These are phyloP conservation scores for Paraconiothyrium brasiliense DNA, from an alignment of 2,329 filamentous ascomycete species.

Conservation along the genomic window DNA sequence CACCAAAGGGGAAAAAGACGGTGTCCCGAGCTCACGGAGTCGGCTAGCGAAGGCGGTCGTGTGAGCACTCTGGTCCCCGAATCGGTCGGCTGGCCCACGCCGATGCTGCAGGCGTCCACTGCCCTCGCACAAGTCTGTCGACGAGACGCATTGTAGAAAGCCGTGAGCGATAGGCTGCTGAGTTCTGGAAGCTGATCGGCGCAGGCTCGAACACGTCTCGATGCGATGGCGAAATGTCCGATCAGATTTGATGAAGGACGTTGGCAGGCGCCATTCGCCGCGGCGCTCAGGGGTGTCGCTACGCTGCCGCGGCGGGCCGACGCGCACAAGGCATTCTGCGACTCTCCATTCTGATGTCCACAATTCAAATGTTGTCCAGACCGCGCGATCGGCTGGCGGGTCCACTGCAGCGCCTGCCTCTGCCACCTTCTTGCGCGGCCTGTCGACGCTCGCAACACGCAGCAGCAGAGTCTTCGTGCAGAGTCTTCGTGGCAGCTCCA, in stretches of 20 bases:
- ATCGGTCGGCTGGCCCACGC: background rate
- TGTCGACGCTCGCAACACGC: background rate
- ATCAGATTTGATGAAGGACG: conserved; percentile 5
- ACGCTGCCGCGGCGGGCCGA: conserved; percentile 10
- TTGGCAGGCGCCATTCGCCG: background rate
- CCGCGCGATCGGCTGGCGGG: conserved; percentile 6
- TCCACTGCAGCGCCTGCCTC: background rate
- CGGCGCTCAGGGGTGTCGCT: conserved; percentile 6
- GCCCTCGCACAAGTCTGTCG: background rate
- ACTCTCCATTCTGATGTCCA: background rate
- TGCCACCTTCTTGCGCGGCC: background rate
- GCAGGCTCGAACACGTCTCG: background rate
- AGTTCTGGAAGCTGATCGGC: background rate
- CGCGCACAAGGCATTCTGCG: conserved; percentile 10
- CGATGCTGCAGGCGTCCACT: background rate
- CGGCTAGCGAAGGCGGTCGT: conserved; percentile 5
- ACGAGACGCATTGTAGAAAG: background rate
- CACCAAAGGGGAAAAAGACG: background rate
- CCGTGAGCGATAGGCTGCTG: background rate
- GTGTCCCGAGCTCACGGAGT: conserved; percentile 1
- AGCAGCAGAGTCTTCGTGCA: background rate
- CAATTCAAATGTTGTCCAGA: background rate
- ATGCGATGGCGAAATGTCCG: background rate
- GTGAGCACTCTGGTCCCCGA: conserved; percentile 13
- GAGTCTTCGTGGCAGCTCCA: no score